Percentiles rank a stretch among this genome's conserved stretches.
Evolutionary conservation across 2,329 filamentous ascomycete genomes (phyloP).

Genomic region (Neofusicoccum sp.): DNA sequence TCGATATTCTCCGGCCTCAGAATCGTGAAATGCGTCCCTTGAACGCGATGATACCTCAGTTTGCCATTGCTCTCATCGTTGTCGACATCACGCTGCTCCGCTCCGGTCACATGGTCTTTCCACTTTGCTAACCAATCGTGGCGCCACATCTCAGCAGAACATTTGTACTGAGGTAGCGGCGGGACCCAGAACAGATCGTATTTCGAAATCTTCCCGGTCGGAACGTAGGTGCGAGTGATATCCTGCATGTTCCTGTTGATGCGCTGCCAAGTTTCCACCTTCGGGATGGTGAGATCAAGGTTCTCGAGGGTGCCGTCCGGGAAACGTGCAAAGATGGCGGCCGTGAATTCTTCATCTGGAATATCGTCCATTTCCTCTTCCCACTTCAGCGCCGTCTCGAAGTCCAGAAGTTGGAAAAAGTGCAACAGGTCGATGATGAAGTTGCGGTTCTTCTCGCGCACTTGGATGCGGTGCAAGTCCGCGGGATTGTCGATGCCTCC

Average conservation of each 20-base stretch:
- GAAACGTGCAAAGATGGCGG: conserved; percentile 20
- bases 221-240: conserved; percentile 14
- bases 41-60: conserved; percentile 17
- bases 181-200: conserved; percentile 21
- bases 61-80: neutral
- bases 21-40: conserved; percentile 21
- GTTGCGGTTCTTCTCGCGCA: conserved; percentile 12
- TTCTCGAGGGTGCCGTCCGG: conserved; percentile 20
- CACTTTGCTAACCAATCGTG: conserved; percentile 18
- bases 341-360: conserved; percentile 17
- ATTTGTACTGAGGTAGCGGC: conserved; percentile 21
- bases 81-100: conserved; percentile 14
- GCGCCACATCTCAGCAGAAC: conserved; percentile 18
- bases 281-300: conserved; percentile 15
- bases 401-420: conserved; percentile 20
- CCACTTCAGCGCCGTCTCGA: conserved; percentile 15
- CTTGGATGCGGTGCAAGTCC: conserved; percentile 11
- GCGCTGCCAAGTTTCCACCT: conserved; percentile 21
- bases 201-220: conserved; percentile 10
- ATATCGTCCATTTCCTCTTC: conserved; percentile 21
- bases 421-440: conserved; percentile 22
- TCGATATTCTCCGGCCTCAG: conserved; percentile 22
- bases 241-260: conserved; percentile 21
- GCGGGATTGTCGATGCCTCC: conserved; percentile 22
- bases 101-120: conserved; percentile 15